Conservation (phyloP, 2,329 filamentous ascomycete genomes). For the Colletotrichum truncatum region DNA sequence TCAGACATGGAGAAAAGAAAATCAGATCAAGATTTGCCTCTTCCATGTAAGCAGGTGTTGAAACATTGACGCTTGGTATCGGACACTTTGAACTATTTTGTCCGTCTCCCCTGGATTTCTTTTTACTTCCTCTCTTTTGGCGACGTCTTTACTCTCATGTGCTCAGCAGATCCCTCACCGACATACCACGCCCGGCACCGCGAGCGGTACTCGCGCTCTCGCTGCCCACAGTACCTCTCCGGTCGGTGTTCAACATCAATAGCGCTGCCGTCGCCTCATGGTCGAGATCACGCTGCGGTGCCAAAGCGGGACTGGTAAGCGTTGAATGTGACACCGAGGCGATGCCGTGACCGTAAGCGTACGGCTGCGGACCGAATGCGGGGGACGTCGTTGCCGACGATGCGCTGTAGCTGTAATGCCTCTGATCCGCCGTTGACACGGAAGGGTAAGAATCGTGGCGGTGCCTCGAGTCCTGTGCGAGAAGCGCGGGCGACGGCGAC, state of each 20-base stretch:
- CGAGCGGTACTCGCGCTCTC: constrained; percentile 42
- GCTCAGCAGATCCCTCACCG: constrained; percentile 63
- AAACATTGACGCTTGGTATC: too few relatives aligned
- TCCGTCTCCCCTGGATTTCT: too few relatives aligned
- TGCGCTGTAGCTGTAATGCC: constrained; percentile 58
- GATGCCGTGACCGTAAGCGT: constrained; percentile 48
- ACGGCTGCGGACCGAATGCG: constrained; percentile 62
- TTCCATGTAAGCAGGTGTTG: too few relatives aligned
- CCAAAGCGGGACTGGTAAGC: constrained; percentile 66
- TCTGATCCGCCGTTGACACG: constrained; percentile 55
- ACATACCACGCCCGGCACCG: constrained; percentile 56
- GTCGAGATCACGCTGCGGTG: constrained; percentile 65
- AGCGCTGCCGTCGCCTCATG: constrained; percentile 87
- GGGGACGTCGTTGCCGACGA: constrained; percentile 63
- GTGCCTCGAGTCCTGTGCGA: constrained; percentile 52
- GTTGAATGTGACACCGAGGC: constrained; percentile 58
- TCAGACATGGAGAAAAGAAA: neutral
- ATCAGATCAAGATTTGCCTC: too few relatives aligned
- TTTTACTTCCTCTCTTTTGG: neutral
- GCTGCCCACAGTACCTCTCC: constrained; percentile 58
- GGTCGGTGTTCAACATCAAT: constrained; percentile 86
- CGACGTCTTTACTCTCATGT: constrained; percentile 45
- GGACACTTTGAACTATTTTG: too few relatives aligned
- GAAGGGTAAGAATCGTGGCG: constrained; percentile 65
- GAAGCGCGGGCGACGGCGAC: constrained; percentile 65